A percentile compares a stretch with the other conserved stretches of the same genome.
phyloP scores from a whole-genome alignment of 768 basidiomycete genomes.

The Kwoniella dejecticola region DNA sequence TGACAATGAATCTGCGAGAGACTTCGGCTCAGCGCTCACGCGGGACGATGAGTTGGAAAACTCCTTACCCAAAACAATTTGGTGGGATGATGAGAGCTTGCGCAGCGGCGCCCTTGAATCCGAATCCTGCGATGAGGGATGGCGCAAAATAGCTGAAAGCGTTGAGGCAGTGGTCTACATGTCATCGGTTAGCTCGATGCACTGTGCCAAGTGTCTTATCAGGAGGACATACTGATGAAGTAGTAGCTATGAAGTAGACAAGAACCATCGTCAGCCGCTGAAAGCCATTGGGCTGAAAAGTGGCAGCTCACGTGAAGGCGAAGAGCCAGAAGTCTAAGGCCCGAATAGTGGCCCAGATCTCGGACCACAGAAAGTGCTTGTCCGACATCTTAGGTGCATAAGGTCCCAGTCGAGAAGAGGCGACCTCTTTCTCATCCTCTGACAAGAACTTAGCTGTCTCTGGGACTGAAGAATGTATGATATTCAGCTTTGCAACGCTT shows the following conservation, averaged over 20 bases:
- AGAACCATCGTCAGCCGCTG: not conserved
- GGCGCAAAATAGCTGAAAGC: conserved; percentile 34
- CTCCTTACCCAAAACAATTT: conserved; percentile 2
- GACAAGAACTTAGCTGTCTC: conserved; percentile 16
- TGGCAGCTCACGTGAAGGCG: conserved; percentile 15
- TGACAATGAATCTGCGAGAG: not conserved
- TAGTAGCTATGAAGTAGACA: not conserved
- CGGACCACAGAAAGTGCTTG: conserved; percentile 26
- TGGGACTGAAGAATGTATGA: not conserved
- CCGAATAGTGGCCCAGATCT: conserved; percentile 24
- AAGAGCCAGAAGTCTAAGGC: conserved; percentile 26
- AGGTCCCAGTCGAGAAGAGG: conserved; percentile 13
- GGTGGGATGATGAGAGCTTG: conserved; percentile 7
- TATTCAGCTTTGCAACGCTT: not conserved
- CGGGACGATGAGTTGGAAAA: no score
- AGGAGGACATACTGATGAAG: not conserved
- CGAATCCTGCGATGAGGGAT: conserved; percentile 21
- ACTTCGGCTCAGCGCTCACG: not conserved
- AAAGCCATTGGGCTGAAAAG: not conserved
- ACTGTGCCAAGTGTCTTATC: not conserved
- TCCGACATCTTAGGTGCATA: conserved; percentile 26
- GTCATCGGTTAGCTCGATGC: not conserved
- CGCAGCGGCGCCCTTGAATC: not conserved
- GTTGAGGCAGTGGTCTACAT: conserved; percentile 17
- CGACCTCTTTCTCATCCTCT: conserved; percentile 7